Conservation (phyloP, 495 filamentous ascomycete species). For the Penicillium coffeae region DNA sequence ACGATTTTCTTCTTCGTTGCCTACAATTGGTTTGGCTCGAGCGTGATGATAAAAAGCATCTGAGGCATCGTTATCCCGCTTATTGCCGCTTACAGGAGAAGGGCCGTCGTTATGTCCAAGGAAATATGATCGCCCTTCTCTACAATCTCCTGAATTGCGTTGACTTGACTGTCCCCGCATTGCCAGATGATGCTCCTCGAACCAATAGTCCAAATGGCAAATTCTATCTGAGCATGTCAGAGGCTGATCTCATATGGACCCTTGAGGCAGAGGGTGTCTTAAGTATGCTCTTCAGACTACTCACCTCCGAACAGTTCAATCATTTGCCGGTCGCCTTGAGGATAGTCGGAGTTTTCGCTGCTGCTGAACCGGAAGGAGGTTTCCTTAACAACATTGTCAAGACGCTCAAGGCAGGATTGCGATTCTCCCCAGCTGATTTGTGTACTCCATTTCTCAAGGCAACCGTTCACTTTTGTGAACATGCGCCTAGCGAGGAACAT, state of each 20-base stretch:
- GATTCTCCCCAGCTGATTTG: slow-evolving; percentile 52
- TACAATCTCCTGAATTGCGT: slow-evolving; percentile 36
- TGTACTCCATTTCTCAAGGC: slow-evolving; percentile 53
- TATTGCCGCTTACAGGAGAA: slow-evolving; percentile 57
- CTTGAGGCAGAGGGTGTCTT: slow-evolving; percentile 31
- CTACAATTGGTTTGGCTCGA: slow-evolving; percentile 64
- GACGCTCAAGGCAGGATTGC: slow-evolving; percentile 49
- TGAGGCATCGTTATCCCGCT: slow-evolving; percentile 47
- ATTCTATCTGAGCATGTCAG: slow-evolving; percentile 39
- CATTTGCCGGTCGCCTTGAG: slow-evolving; percentile 25
- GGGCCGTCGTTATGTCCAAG: slow-evolving; percentile 43
- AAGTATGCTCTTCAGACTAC: slow-evolving; percentile 41
- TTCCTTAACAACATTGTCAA: slow-evolving; percentile 40
- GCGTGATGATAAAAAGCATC: slow-evolving; percentile 44
- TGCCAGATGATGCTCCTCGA: slow-evolving; percentile 26
- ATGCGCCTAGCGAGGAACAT: slow-evolving; percentile 31
- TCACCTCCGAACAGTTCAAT: slow-evolving; percentile 28
- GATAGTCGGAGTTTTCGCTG: slow-evolving; percentile 42
- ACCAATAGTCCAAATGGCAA: slow-evolving; percentile 19
- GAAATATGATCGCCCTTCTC: slow-evolving; percentile 44
- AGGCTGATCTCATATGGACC: slow-evolving; percentile 31
- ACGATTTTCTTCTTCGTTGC: slow-evolving; percentile 52
- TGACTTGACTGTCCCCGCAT: slow-evolving; percentile 33
- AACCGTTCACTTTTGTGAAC: slow-evolving; percentile 46
- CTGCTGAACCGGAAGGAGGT: slow-evolving; percentile 42